Conservation (phyloP, 352 stramenopile genomes). For the Blastocystis sp. region DNA sequence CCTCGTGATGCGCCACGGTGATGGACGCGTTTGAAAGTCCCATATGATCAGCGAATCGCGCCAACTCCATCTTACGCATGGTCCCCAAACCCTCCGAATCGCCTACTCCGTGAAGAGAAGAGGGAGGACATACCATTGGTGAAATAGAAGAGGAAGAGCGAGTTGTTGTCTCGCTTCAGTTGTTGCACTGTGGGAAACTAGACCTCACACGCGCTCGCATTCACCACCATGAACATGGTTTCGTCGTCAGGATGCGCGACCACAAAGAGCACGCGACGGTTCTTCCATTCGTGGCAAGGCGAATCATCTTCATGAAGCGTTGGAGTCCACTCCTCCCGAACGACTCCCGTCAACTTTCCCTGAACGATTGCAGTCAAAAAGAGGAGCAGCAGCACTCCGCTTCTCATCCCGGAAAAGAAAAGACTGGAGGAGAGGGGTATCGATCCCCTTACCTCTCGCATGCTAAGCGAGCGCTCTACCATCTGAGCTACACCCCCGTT, state of each 20-base stretch:
- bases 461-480: slow-evolving; percentile 68
- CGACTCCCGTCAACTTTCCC: too few species aligned
- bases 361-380: too few species aligned
- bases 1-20: slow-evolving; percentile 81
- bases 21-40: slow-evolving; percentile 78
- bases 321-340: too few species aligned
- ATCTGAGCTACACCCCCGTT: slow-evolving; percentile 68
- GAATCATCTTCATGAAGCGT: too few species aligned
- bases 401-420: not conserved
- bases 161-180: slow-evolving; percentile 31
- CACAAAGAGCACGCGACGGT: slow-evolving; percentile 80
- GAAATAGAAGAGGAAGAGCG: slow-evolving; percentile 81
- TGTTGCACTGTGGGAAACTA: slow-evolving; percentile 73
- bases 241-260: slow-evolving; percentile 89
- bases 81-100: slow-evolving; percentile 83
- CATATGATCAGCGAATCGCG: slow-evolving; percentile 78
- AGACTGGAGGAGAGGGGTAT: slow-evolving; percentile 61
- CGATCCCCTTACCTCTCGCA: slow-evolving; percentile 60
- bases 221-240: slow-evolving; percentile 88
- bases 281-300: too few species aligned
- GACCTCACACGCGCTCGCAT: slow-evolving; percentile 78
- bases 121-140: slow-evolving; percentile 77
- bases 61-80: slow-evolving; percentile 81
- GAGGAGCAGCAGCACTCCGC: not conserved
- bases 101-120: slow-evolving; percentile 76